phyloP scores from a whole-genome alignment of 805 yeast genomes.

The Myxozyma vanderwaltii region DNA sequence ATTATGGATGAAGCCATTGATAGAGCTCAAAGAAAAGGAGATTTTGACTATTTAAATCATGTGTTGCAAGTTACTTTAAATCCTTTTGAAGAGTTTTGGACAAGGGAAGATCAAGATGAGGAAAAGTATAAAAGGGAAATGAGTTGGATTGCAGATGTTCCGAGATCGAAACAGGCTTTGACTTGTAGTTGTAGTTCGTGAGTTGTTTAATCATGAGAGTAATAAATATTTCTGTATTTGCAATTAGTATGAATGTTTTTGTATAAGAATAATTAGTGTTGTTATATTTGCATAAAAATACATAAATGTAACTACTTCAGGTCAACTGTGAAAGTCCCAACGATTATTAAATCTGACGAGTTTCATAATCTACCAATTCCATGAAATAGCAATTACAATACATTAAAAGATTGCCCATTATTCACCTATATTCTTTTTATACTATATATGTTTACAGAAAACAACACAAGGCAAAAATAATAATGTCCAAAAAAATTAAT shows the following conservation, averaged over 20 bases:
- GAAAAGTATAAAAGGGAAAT: constrained; percentile 43
- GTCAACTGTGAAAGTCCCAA: too few relatives aligned
- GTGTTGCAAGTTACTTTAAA: constrained; percentile 68
- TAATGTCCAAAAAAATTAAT: constrained; percentile 14
- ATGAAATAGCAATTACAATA: too few relatives aligned
- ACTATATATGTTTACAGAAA: too few relatives aligned
- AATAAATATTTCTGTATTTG: too few relatives aligned
- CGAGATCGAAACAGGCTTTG: constrained; percentile 58
- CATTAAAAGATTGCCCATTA: too few relatives aligned
- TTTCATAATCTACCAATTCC: too few relatives aligned
- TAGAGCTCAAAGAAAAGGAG: constrained; percentile 54
- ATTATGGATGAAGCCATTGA: constrained; percentile 80
- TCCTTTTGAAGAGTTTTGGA: constrained; percentile 69
- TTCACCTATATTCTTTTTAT: too few relatives aligned
- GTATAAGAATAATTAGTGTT: neutral
- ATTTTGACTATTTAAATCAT: constrained; percentile 56
- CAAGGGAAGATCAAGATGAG: constrained; percentile 68
- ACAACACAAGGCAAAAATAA: too few relatives aligned
- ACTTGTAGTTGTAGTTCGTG: constrained; percentile 68
- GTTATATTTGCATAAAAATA: neutral
- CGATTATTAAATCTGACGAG: too few relatives aligned
- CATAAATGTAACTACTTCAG: too few relatives aligned
- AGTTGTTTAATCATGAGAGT: neutral
- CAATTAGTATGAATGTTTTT: neutral
- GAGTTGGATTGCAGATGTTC: constrained; percentile 50